Percentiles rank a stretch among this genome's conserved stretches.
These are phyloP conservation scores for Lunularia cruciata DNA, from an alignment of 225 moss, liverwort and hornwort species.

Conservation along the genomic window DNA sequence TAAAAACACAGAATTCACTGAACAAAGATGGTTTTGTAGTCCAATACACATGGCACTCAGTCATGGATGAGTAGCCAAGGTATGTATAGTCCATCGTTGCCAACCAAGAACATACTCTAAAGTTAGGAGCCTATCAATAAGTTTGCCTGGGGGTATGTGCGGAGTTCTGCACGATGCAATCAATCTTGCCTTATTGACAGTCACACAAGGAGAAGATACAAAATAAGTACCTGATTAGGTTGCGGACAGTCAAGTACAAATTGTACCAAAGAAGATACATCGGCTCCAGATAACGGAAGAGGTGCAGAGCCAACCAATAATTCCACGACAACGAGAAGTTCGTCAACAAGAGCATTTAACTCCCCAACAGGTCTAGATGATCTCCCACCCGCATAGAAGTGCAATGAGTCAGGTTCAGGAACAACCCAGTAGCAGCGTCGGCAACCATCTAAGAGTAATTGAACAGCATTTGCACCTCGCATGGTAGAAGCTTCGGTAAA, in stretches of 20 bases:
- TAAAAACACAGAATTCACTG: too few species aligned
- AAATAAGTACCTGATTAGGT: conserved; percentile 79
- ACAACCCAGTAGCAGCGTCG: conserved; percentile 97
- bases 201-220: too few species aligned
- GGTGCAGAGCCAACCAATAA: conserved; percentile 91
- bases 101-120: too few species aligned
- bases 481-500: conserved; percentile 92
- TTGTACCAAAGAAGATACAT: conserved; percentile 94
- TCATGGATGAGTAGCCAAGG: too few species aligned
- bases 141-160: too few species aligned
- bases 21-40: too few species aligned
- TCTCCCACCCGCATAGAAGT: conserved; percentile 74
- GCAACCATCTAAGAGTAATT: conserved; percentile 96
- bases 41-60: too few species aligned
- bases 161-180: too few species aligned
- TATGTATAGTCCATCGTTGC: too few species aligned
- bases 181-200: too few species aligned
- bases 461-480: conserved; percentile 92
- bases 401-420: conserved; percentile 83
- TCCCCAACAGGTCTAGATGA: conserved; percentile 84
- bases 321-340: conserved; percentile 94
- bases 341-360: conserved; percentile 94
- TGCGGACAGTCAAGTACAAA: conserved; percentile 98
- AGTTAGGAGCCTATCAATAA: too few species aligned
- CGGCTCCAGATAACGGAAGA: conserved; percentile 75